phyloP scores from a whole-genome alignment of 2,329 filamentous ascomycete genomes.

The Amesomyces nigricolor region DNA sequence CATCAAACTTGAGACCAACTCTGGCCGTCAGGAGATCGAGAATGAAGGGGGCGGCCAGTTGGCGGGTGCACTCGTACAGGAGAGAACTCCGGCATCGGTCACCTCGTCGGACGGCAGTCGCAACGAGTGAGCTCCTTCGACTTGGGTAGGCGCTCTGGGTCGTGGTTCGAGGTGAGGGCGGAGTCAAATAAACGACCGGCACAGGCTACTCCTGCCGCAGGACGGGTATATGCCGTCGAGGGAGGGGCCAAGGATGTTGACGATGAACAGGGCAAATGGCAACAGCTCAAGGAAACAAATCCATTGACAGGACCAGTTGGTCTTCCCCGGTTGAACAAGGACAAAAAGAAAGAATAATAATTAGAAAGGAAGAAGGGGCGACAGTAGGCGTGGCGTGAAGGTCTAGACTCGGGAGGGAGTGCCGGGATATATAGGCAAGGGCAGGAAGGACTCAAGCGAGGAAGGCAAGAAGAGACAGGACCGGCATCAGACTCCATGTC shows the following conservation, averaged over 20 bases:
- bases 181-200: constrained; percentile 24
- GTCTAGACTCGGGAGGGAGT: constrained; percentile 35
- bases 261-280: constrained; percentile 22
- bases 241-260: constrained; percentile 20
- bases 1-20: constrained; percentile 10
- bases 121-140: background rate
- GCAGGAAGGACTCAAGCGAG: constrained; percentile 21
- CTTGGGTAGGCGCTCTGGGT: background rate
- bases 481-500: constrained; percentile 11
- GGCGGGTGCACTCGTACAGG: background rate
- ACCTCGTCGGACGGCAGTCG: background rate
- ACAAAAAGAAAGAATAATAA: constrained; percentile 24
- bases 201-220: constrained; percentile 17
- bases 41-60: constrained; percentile 6
- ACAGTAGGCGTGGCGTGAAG: constrained; percentile 24
- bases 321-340: constrained; percentile 29
- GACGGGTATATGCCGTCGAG: constrained; percentile 11
- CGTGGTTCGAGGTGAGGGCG: constrained; percentile 1
- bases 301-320: constrained; percentile 36
- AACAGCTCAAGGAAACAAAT: constrained; percentile 37
- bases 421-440: constrained; percentile 43
- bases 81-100: constrained; percentile 8
- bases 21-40: constrained; percentile 6
- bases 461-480: constrained; percentile 18
- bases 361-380: constrained; percentile 21